Evolutionary conservation across 352 stramenopile species (phyloP).

Genomic region (Pilasporangium apinafurcum): DNA sequence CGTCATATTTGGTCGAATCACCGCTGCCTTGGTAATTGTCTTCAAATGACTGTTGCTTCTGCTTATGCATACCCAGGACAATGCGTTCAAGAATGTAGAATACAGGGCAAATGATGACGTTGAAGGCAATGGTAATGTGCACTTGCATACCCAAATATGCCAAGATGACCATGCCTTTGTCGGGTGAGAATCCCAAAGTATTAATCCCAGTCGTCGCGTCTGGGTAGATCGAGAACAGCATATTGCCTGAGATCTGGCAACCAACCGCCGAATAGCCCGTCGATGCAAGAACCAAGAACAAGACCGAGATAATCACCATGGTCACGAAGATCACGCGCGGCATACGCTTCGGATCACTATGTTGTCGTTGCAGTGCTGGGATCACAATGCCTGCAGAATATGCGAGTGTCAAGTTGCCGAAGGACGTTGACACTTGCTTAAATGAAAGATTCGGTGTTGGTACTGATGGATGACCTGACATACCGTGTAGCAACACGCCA

Average conservation of each 20-base stretch:
- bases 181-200: constrained; percentile 15
- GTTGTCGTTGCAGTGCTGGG: constrained; percentile 15
- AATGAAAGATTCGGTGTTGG: constrained; percentile 11
- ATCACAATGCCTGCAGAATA: constrained; percentile 23
- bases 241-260: constrained; percentile 43
- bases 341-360: constrained; percentile 14
- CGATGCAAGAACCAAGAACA: constrained; percentile 34
- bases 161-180: constrained; percentile 17
- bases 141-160: constrained; percentile 21
- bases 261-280: constrained; percentile 36
- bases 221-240: constrained; percentile 6
- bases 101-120: constrained; percentile 24
- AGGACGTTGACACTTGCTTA: constrained; percentile 11
- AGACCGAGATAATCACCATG: constrained; percentile 27
- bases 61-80: constrained; percentile 33
- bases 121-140: constrained; percentile 25
- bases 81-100: constrained; percentile 30
- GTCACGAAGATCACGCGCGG: constrained; percentile 30
- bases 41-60: constrained; percentile 1
- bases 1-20: constrained; percentile 1
- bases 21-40: too few relatives aligned
- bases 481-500: constrained; percentile 11
- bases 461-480: constrained; percentile 10
- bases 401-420: constrained; percentile 20
- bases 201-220: constrained; percentile 10